A percentile compares a stretch with the other conserved stretches of the same genome.
Evolutionary conservation across 208 protist genomes (phyloP).

Genomic region (Wallacemonas collosoma): DNA sequence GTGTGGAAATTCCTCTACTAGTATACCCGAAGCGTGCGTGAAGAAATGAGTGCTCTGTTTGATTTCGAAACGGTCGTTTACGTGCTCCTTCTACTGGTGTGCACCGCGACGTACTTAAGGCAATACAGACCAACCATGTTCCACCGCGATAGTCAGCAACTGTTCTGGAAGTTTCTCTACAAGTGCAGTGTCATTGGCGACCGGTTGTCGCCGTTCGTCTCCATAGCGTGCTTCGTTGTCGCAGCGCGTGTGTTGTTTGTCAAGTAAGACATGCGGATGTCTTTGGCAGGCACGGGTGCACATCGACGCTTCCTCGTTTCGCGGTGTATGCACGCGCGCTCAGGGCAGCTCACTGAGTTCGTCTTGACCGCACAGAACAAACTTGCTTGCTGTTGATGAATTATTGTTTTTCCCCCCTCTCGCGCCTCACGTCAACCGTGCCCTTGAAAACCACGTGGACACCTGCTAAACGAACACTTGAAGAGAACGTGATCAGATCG

Average conservation of each 20-base stretch:
- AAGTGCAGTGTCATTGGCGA: constrained; percentile 93
- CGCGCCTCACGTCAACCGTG: too few relatives aligned
- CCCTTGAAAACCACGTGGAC: too few relatives aligned
- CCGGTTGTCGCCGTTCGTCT: constrained; percentile 83
- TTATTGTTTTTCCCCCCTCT: too few relatives aligned
- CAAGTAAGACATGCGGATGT: constrained; percentile 28
- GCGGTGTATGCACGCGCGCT: too few relatives aligned
- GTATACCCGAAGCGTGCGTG: too few relatives aligned
- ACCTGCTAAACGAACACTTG: too few relatives aligned
- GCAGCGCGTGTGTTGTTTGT: constrained; percentile 83
- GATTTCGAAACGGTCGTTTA: constrained; percentile 88
- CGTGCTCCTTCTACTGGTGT: constrained; percentile 86
- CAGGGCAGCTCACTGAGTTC: too few relatives aligned
- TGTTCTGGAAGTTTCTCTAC: constrained; percentile 92
- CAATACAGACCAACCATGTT: constrained; percentile 88
- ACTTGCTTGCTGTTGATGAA: too few relatives aligned
- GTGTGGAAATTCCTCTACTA: too few relatives aligned
- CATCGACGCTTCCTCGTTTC: not conserved
- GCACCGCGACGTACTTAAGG: constrained; percentile 88
- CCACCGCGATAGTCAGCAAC: constrained; percentile 79
- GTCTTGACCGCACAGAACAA: too few relatives aligned
- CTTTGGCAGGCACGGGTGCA: not conserved
- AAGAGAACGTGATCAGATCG: too few relatives aligned
- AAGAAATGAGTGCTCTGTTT: constrained; percentile 85
- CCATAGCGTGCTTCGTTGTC: constrained; percentile 77